Conservation (phyloP, 192 early-diverging fungal species). For the Linnemannia zychae region DNA sequence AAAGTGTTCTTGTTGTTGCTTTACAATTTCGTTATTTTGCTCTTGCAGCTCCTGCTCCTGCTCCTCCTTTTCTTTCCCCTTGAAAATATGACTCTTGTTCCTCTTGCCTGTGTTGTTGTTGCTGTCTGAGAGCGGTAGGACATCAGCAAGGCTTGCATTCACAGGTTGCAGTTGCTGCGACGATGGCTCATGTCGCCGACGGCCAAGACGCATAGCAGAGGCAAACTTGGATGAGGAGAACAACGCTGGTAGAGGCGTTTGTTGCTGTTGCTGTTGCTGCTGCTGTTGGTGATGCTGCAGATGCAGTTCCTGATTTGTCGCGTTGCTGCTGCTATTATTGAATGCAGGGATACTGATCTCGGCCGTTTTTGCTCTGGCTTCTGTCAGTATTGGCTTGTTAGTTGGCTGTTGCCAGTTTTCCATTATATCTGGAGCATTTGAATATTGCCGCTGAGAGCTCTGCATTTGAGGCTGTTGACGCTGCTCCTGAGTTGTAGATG, state of each 20-base stretch:
- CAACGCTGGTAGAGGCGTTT: background rate
- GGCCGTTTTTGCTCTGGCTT: background rate
- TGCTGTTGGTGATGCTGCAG: background rate
- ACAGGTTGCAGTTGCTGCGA: background rate
- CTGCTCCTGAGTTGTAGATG: background rate
- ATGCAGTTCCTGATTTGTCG: background rate
- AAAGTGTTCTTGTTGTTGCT: background rate
- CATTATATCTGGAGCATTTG: background rate
- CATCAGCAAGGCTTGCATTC: background rate
- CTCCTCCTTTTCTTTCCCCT: background rate
- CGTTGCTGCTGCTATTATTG: background rate
- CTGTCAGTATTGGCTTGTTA: background rate
- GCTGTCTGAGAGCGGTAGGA: background rate
- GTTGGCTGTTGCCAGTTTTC: background rate
- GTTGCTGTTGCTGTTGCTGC: background rate
- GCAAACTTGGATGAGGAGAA: background rate
- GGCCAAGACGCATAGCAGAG: background rate
- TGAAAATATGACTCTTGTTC: constrained; percentile 11
- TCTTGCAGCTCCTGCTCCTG: background rate
- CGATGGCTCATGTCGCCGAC: background rate
- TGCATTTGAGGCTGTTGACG: background rate
- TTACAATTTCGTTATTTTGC: background rate
- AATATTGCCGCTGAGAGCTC: background rate
- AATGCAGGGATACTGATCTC: background rate
- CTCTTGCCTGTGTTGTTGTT: background rate